Evolutionary conservation across 2,329 filamentous ascomycete genomes (phyloP).

Genomic region (Bipolaris cookei): DNA sequence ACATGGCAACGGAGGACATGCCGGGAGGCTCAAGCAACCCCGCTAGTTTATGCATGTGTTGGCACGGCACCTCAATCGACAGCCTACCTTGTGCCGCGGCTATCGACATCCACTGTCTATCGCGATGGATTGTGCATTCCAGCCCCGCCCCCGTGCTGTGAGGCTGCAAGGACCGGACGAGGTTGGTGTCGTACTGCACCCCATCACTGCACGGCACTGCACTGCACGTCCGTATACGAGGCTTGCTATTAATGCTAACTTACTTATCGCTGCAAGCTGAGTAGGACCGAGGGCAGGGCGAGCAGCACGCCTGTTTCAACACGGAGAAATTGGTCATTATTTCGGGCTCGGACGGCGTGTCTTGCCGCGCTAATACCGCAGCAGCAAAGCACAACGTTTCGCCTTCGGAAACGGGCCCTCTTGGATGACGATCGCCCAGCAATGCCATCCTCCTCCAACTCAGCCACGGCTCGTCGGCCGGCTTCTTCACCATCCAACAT

Average conservation of each 20-base stretch:
- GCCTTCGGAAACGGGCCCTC: slow-evolving; percentile 8
- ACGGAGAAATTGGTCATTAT: not conserved
- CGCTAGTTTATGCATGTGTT: slow-evolving; percentile 20
- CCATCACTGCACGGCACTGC: too few species aligned
- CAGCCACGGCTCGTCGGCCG: not conserved
- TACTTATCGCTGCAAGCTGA: not conserved
- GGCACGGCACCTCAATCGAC: slow-evolving; percentile 6
- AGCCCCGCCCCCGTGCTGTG: too few species aligned
- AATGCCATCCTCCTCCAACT: not conserved
- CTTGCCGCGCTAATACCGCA: not conserved
- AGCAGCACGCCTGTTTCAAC: slow-evolving; percentile 9
- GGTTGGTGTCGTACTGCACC: not conserved
- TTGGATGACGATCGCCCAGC: slow-evolving; percentile 7
- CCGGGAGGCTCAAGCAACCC: slow-evolving; percentile 8
- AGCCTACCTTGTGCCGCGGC: slow-evolving; percentile 8
- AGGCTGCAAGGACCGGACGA: not conserved
- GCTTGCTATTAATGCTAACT: not conserved
- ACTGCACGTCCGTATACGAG: not conserved
- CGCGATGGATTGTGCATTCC: not conserved
- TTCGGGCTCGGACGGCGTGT: not conserved
- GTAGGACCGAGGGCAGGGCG: slow-evolving; percentile 2
- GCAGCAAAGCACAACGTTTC: slow-evolving; percentile 5
- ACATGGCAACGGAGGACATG: not conserved
- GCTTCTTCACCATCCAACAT: not conserved
- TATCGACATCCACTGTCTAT: not conserved